Evolutionary conservation across 345 rosid species (phyloP).

Genomic region (Gossypium ekmanianum): DNA sequence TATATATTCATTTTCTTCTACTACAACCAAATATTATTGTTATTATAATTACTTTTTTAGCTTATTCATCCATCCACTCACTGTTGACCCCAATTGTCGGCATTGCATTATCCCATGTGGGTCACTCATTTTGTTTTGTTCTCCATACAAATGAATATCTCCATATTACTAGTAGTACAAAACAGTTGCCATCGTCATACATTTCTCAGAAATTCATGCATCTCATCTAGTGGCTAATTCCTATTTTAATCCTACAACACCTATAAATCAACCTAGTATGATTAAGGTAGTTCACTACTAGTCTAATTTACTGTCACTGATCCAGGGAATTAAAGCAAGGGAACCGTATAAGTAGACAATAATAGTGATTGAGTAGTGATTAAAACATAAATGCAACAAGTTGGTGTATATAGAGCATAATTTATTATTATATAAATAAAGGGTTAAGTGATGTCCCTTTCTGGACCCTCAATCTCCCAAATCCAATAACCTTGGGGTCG

Average conservation of each 20-base stretch:
- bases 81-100: constrained; percentile 1
- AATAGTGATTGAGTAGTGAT: no score
- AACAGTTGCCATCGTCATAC: neutral
- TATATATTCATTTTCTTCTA: neutral
- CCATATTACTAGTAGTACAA: neutral
- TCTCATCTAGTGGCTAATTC: neutral
- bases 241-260: no score
- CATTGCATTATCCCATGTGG: constrained; percentile 8
- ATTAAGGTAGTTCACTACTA: neutral
- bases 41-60: neutral
- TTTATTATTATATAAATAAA: no score
- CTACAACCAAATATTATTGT: neutral
- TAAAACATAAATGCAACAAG: no score
- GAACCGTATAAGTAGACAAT: no score
- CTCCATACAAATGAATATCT: neutral
- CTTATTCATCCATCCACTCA: neutral
- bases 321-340: neutral
- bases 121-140: neutral
- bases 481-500: neutral
- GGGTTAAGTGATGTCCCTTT: neutral
- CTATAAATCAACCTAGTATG: no score
- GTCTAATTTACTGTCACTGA: neutral
- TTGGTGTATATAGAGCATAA: no score
- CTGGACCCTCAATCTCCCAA: neutral
- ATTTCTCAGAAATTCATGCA: neutral